Conservation (phyloP, 345 rosid species). For the Carallia pectinifolia region DNA sequence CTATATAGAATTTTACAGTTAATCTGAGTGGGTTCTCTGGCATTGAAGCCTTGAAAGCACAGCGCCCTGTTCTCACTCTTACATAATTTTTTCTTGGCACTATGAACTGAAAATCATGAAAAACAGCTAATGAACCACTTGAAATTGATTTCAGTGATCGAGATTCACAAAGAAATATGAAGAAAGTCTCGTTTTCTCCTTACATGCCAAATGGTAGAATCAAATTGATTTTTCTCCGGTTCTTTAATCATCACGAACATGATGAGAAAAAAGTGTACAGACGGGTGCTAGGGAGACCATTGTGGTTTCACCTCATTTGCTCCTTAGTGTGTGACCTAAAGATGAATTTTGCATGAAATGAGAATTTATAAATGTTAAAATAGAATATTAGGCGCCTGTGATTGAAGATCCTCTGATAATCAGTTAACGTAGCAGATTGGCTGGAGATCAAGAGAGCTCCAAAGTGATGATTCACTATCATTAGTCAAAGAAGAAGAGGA, state of each 20-base stretch:
- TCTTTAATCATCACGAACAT: not conserved
- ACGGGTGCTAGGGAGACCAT: too few species aligned
- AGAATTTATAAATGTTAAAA: not conserved
- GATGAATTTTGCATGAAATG: conserved; percentile 9
- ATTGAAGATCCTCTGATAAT: not conserved
- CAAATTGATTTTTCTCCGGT: not conserved
- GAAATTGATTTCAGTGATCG: not conserved
- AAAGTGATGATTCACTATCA: conserved; percentile 47
- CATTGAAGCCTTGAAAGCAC: too few species aligned
- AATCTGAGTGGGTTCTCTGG: too few species aligned
- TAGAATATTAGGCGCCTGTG: not conserved
- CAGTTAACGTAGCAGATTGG: conserved; percentile 60
- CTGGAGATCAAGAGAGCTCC: conserved; percentile 70
- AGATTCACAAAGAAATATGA: not conserved
- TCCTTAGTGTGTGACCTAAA: not conserved
- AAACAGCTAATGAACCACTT: not conserved
- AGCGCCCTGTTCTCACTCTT: too few species aligned
- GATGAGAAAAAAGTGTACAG: not conserved
- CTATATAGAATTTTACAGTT: too few species aligned
- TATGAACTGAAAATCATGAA: too few species aligned
- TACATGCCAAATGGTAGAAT: not conserved
- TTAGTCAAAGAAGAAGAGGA: conserved; percentile 19
- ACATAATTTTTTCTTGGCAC: too few species aligned
- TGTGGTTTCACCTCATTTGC: not conserved
- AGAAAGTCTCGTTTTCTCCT: not conserved